phyloP scores from a whole-genome alignment of 163 green algal species.

The Volvox carteri region DNA sequence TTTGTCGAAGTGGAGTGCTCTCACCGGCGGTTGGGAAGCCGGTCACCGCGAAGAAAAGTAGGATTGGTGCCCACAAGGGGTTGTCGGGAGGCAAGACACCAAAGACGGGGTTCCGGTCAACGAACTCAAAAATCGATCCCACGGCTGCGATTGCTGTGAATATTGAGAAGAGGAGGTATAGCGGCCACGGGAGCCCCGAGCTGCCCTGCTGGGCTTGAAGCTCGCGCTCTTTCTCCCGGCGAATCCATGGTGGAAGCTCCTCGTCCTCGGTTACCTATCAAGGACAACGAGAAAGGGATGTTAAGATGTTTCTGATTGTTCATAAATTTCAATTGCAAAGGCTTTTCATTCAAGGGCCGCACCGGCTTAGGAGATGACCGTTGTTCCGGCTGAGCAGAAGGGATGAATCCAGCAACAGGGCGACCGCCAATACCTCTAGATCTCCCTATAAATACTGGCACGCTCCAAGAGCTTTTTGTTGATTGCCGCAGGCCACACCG shows the following conservation, averaged over 20 bases:
- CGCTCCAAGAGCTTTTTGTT: background rate
- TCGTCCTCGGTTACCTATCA: constrained; percentile 28
- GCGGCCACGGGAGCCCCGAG: constrained; percentile 70
- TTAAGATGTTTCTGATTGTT: background rate
- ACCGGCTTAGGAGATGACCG: constrained; percentile 27
- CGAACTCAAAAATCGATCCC: constrained; percentile 84
- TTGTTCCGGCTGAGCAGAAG: constrained; percentile 5
- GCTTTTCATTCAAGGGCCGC: background rate
- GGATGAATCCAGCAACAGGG: too few species aligned
- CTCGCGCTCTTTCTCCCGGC: constrained; percentile 71
- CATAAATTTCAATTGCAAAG: background rate
- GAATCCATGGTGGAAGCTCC: constrained; percentile 70
- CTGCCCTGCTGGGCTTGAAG: constrained; percentile 57
- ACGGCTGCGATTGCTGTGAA: constrained; percentile 80
- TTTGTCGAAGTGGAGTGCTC: background rate
- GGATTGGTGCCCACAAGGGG: constrained; percentile 78
- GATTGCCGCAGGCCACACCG: constrained; percentile 3
- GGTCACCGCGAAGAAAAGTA: constrained; percentile 80
- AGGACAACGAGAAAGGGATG: background rate
- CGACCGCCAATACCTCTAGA: too few species aligned
- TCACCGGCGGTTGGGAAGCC: constrained; percentile 75
- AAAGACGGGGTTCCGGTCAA: constrained; percentile 83
- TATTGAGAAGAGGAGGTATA: constrained; percentile 74
- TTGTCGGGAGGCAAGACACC: constrained; percentile 75
- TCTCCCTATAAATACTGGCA: background rate